Percentiles rank a stretch among this genome's conserved stretches.
phyloP scores from a whole-genome alignment of 1,284 basidiomycete genomes.

The Neotropicomus parvogracilis region DNA sequence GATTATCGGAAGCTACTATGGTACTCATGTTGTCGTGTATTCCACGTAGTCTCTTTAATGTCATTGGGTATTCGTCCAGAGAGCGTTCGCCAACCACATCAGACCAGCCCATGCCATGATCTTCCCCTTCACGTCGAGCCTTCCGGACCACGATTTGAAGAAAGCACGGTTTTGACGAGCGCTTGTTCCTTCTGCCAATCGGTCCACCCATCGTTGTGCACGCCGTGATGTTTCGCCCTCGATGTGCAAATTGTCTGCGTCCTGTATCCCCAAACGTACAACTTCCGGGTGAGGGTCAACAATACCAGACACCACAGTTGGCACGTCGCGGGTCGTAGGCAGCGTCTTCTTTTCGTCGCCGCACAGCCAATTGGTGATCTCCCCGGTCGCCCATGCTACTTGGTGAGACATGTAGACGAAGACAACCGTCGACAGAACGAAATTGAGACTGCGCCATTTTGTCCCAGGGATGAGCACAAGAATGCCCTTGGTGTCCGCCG shows the following conservation, averaged over 20 bases:
- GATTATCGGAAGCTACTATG: neutral
- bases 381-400: slow-evolving; percentile 70
- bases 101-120: slow-evolving; percentile 34
- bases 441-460: slow-evolving; percentile 69
- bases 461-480: slow-evolving; percentile 77
- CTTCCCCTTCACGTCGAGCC: slow-evolving; percentile 33
- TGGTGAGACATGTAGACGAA: slow-evolving; percentile 79
- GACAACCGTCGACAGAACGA: slow-evolving; percentile 68
- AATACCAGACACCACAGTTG: slow-evolving; percentile 3
- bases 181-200: slow-evolving; percentile 42
- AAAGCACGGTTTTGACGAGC: slow-evolving; percentile 26
- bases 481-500: slow-evolving; percentile 82
- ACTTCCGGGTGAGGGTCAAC: slow-evolving; percentile 4
- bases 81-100: slow-evolving; percentile 57
- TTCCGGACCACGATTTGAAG: slow-evolving; percentile 32
- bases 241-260: neutral
- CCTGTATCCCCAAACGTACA: slow-evolving; percentile 9
- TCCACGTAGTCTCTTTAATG: neutral
- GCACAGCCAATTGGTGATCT: slow-evolving; percentile 72
- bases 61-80: slow-evolving; percentile 46
- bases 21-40: neutral
- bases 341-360: slow-evolving; percentile 35
- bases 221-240: slow-evolving; percentile 38
- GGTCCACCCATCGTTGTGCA: slow-evolving; percentile 52
- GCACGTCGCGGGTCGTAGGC: slow-evolving; percentile 25